These are phyloP conservation scores for Pinguiococcus pyrenoidosus DNA, from an alignment of 108 stramenopile genomes.

Conservation along the genomic window DNA sequence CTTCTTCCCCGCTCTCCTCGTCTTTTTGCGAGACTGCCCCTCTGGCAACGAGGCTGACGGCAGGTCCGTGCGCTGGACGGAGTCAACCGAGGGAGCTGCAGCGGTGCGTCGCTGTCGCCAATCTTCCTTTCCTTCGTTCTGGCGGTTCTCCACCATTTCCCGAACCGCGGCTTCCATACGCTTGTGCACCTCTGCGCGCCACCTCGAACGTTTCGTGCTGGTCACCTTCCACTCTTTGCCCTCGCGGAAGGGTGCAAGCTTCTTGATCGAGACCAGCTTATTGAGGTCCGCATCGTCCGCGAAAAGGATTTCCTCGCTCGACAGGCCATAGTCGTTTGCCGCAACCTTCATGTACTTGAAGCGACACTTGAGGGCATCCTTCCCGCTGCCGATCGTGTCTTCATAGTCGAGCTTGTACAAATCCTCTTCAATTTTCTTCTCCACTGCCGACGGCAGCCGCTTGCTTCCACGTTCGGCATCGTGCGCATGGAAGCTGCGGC, in stretches of 20 bases:
- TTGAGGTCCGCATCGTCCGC: constrained; percentile 79
- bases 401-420: constrained; percentile 97
- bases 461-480: not conserved
- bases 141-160: constrained; percentile 1
- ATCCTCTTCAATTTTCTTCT: constrained; percentile 48
- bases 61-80: too few relatives aligned
- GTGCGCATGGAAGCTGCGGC: not conserved
- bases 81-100: too few relatives aligned
- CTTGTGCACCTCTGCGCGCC: not conserved
- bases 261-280: constrained; percentile 86
- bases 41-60: too few relatives aligned
- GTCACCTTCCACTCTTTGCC: constrained; percentile 36
- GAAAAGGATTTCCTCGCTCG: constrained; percentile 77
- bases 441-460: not conserved
- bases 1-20: too few relatives aligned
- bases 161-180: not conserved
- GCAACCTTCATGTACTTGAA: constrained; percentile 93
- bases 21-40: too few relatives aligned
- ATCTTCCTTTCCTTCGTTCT: not conserved
- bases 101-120: too few relatives aligned
- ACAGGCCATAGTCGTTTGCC: constrained; percentile 72
- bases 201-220: constrained; percentile 7
- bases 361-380: constrained; percentile 19
- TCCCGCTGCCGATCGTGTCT: constrained; percentile 83
- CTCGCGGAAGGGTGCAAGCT: constrained; percentile 84